These are phyloP conservation scores for Saitoella complicata DNA, from an alignment of 805 yeast species.

Conservation along the genomic window DNA sequence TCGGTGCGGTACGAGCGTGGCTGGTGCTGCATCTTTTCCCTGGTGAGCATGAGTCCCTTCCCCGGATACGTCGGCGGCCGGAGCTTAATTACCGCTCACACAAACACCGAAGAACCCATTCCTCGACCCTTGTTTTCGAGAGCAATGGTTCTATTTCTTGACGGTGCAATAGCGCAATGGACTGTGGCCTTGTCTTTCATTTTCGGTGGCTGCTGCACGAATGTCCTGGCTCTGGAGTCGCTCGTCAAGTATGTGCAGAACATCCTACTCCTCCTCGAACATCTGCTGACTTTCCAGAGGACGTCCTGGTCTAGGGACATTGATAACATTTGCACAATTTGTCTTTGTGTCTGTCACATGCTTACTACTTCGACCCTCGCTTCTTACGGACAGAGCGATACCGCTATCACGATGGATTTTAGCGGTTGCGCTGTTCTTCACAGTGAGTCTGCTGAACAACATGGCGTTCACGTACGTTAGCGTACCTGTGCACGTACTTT, in stretches of 20 bases:
- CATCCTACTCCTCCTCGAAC: constrained; percentile 4
- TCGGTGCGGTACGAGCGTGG: no score
- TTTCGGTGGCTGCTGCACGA: constrained; percentile 62
- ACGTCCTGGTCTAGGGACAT: constrained; percentile 26
- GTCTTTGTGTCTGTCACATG: constrained; percentile 34
- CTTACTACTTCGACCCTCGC: constrained; percentile 22
- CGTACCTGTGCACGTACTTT: constrained; percentile 50
- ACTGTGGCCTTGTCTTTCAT: constrained; percentile 23
- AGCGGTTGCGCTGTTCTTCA: constrained; percentile 35
- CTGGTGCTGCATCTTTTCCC: no score
- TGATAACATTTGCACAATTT: constrained; percentile 45
- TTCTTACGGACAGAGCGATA: constrained; percentile 21
- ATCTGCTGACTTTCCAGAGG: no score
- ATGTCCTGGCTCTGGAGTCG: constrained; percentile 46
- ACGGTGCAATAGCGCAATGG: constrained; percentile 10
- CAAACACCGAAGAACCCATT: no score
- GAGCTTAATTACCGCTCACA: no score
- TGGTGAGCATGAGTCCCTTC: no score
- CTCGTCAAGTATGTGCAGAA: constrained; percentile 23
- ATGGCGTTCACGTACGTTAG: constrained; percentile 41
- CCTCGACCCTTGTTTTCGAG: no score
- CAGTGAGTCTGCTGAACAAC: constrained; percentile 40
- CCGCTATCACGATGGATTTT: constrained; percentile 26
- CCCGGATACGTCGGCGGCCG: no score
- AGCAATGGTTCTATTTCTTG: background rate